Evolutionary conservation across 164 flowering plant species (phyloP).

Genomic region (Echeveria elegans): DNA sequence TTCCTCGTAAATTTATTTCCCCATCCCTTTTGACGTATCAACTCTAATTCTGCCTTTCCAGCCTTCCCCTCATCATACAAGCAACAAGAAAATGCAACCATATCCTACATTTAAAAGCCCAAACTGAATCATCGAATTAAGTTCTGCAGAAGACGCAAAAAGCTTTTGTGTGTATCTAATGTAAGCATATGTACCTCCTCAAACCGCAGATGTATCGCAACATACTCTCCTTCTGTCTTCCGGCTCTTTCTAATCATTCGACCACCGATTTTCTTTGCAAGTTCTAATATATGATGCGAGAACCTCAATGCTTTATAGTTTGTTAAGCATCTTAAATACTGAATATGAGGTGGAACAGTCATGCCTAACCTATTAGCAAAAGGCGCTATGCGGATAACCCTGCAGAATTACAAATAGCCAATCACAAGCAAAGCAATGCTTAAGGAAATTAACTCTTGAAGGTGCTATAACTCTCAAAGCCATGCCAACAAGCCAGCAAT

Average conservation of each 20-base stretch:
- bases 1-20: slow-evolving; percentile 53
- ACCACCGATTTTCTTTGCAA: slow-evolving; percentile 43
- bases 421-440: not conserved
- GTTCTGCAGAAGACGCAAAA: not conserved
- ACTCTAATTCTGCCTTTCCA: slow-evolving; percentile 56
- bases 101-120: slow-evolving; percentile 46
- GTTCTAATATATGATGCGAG: slow-evolving; percentile 46
- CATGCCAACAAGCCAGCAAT: not conserved
- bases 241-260: slow-evolving; percentile 62
- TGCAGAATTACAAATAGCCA: slow-evolving; percentile 19
- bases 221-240: slow-evolving; percentile 55
- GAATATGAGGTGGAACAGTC: slow-evolving; percentile 66
- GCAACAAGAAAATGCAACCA: slow-evolving; percentile 99
- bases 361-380: slow-evolving; percentile 89
- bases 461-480: not conserved
- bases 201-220: slow-evolving; percentile 82
- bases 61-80: slow-evolving; percentile 65
- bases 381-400: slow-evolving; percentile 76
- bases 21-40: slow-evolving; percentile 72
- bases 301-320: slow-evolving; percentile 74
- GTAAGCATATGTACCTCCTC: slow-evolving; percentile 68
- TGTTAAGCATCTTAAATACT: slow-evolving; percentile 68
- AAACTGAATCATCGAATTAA: not conserved
- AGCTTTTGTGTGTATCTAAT: not conserved
- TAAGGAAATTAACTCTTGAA: not conserved